These are phyloP conservation scores for Exophiala dermatitidis DNA, from an alignment of 2,329 filamentous ascomycete species.

Conservation along the genomic window DNA sequence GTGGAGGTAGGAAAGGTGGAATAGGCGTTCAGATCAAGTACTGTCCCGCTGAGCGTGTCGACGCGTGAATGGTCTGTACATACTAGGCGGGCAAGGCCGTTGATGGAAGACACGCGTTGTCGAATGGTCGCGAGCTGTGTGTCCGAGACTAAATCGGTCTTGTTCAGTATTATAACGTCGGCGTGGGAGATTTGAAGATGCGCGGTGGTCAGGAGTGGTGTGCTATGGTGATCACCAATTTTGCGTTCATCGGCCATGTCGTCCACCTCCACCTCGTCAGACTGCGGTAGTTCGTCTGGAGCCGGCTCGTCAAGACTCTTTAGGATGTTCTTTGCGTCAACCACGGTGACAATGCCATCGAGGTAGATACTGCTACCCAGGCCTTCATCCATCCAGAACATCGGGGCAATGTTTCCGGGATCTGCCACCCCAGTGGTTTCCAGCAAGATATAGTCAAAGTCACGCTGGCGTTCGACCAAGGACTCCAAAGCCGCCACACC, in stretches of 20 bases:
- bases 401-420: slow-evolving; percentile 85
- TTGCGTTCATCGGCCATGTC: slow-evolving; percentile 27
- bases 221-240: slow-evolving; percentile 34
- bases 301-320: slow-evolving; percentile 66
- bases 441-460: slow-evolving; percentile 92
- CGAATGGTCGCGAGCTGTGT: slow-evolving; percentile 63
- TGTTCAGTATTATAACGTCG: slow-evolving; percentile 92
- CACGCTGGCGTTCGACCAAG: slow-evolving; percentile 73
- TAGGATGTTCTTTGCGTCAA: slow-evolving; percentile 90
- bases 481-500: slow-evolving; percentile 94
- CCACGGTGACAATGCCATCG: slow-evolving; percentile 90
- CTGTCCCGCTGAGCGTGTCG: slow-evolving; percentile 72
- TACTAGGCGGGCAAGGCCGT: slow-evolving; percentile 77
- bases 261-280: slow-evolving; percentile 42
- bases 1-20: slow-evolving; percentile 60
- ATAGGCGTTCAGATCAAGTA: slow-evolving; percentile 89
- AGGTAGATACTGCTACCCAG: slow-evolving; percentile 92
- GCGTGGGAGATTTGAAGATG: slow-evolving; percentile 96
- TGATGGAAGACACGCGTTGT: slow-evolving; percentile 72
- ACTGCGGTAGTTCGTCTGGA: slow-evolving; percentile 40
- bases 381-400: slow-evolving; percentile 97
- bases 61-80: slow-evolving; percentile 73
- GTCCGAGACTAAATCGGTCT: slow-evolving; percentile 71
- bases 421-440: slow-evolving; percentile 95
- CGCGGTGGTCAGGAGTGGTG: slow-evolving; percentile 76